Evolutionary conservation across 106 monocot species (phyloP), one percentile per base, ranked within the genome.

Genomic region (Narthecium ossifragum): DNA sequence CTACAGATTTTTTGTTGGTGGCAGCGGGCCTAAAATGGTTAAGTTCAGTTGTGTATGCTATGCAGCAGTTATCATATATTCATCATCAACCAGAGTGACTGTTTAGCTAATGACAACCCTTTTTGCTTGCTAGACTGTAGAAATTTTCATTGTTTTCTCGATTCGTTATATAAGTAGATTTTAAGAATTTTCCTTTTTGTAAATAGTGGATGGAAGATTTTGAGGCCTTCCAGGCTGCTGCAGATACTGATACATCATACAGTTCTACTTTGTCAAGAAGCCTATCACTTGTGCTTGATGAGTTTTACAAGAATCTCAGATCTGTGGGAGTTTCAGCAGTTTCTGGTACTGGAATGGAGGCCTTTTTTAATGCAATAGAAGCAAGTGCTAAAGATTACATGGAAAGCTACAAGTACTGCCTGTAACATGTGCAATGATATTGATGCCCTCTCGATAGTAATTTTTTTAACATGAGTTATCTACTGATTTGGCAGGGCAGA

Each of bases 151-250:
- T n/a, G n/a, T n/a, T n/a, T n/a, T n/a, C n/a, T n/a, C n/a, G n/a
- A n/a, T n/a, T n/a, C n/a, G 14, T 43, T 43, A 18, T 13, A 17
- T 18, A 43, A 43, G 5, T 17, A 43, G 2, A 17, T 1, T 17
- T 43, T 43, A 18, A 43, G 18, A 43, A 0, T 43, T 43, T 43
- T 0, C 11, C 31, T 48, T 47, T 62, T 32, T 30, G 40, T 33
- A 48, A 65, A 40, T 66, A 90, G 96, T 98, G 96, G 96, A 98
- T 98, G 90, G 61, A 90, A 68, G 96, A 98, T 69, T 91, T 90
- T 67, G 96, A 98, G 62, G 87, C 83, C 34, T 98, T 91, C 62
- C 81, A 84, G 53, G 62, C 78, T 26, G 84, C 96, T 26, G 8
- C 87, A 18, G 90, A 98, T 17, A 51, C 78, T 27, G 86, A 98